A percentile compares a stretch with the other conserved stretches of the same genome.
Evolutionary conservation across 2,329 filamentous ascomycete species (phyloP).

Genomic region (Hymenoscyphus salicellus): DNA sequence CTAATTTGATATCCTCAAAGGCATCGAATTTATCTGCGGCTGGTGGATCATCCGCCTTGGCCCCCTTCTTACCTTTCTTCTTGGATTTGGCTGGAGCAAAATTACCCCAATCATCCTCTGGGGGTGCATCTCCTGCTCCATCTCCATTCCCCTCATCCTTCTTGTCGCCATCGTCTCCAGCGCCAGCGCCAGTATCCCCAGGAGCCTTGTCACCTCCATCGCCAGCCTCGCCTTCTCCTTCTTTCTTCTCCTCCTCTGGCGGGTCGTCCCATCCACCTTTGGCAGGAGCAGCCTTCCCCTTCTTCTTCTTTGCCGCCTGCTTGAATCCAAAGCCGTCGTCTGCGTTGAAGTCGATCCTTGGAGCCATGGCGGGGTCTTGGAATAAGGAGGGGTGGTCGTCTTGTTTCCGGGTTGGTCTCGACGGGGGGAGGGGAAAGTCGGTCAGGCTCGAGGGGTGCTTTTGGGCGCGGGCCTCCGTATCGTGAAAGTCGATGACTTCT

Average conservation of each 20-base stretch:
- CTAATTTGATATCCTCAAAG: constrained; percentile 69
- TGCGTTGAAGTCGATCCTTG: constrained; percentile 56
- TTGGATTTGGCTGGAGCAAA: constrained; percentile 48
- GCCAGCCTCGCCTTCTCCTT: constrained; percentile 43
- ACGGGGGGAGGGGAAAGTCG: constrained; percentile 24
- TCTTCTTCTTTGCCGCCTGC: constrained; percentile 43
- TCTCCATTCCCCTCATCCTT: constrained; percentile 40
- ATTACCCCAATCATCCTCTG: constrained; percentile 51
- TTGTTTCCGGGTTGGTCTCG: constrained; percentile 14
- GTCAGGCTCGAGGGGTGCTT: constrained; percentile 23
- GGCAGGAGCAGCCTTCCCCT: constrained; percentile 24
- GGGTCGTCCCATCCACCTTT: constrained; percentile 35
- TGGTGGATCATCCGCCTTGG: constrained; percentile 39
- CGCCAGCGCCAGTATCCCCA: constrained; percentile 36
- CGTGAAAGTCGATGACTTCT: constrained; percentile 24
- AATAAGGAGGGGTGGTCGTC: constrained; percentile 39
- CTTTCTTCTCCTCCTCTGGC: constrained; percentile 46
- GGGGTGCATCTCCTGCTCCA: constrained; percentile 38
- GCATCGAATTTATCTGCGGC: constrained; percentile 43
- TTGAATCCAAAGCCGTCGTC: constrained; percentile 53
- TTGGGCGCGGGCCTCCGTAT: constrained; percentile 32
- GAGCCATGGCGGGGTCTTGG: constrained; percentile 44
- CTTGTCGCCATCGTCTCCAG: constrained; percentile 37
- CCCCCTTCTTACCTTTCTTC: constrained; percentile 59
- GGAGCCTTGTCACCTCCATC: constrained; percentile 35